Conservation (phyloP, 495 filamentous ascomycete species). For the Aspergillus saccharolyticus region DNA sequence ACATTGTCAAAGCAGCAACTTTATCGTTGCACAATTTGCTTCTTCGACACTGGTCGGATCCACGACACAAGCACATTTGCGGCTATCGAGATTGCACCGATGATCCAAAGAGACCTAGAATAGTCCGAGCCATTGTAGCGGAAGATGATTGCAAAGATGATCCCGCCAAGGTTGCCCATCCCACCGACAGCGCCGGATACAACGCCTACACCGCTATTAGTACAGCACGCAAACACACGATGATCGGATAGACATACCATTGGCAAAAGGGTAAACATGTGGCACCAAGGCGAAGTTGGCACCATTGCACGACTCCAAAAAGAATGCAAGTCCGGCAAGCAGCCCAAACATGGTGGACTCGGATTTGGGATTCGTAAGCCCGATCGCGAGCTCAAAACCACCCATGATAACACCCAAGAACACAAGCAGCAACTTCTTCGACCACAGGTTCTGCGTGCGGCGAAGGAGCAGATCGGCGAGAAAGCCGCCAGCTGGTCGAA, state of each 20-base stretch:
- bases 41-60: constrained; percentile 63
- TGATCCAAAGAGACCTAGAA: constrained; percentile 69
- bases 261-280: constrained; percentile 73
- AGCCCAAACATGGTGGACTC: constrained; percentile 71
- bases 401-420: constrained; percentile 60
- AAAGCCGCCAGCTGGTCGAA: constrained; percentile 69
- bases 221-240: neutral
- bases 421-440: constrained; percentile 70
- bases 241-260: constrained; percentile 44
- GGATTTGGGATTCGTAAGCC: constrained; percentile 54
- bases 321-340: constrained; percentile 67
- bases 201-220: constrained; percentile 47
- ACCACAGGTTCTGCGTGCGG: constrained; percentile 56
- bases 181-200: constrained; percentile 75
- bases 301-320: constrained; percentile 80
- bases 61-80: constrained; percentile 64
- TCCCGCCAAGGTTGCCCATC: constrained; percentile 76
- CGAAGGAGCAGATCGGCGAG: constrained; percentile 69
- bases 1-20: neutral
- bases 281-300: constrained; percentile 82
- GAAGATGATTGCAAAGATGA: constrained; percentile 83
- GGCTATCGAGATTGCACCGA: constrained; percentile 67
- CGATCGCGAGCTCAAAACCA: constrained; percentile 65
- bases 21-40: constrained; percentile 16
- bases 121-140: constrained; percentile 66